phyloP scores from a whole-genome alignment of 2,329 filamentous ascomycete species.

The Coccinonectria pachysandricola region DNA sequence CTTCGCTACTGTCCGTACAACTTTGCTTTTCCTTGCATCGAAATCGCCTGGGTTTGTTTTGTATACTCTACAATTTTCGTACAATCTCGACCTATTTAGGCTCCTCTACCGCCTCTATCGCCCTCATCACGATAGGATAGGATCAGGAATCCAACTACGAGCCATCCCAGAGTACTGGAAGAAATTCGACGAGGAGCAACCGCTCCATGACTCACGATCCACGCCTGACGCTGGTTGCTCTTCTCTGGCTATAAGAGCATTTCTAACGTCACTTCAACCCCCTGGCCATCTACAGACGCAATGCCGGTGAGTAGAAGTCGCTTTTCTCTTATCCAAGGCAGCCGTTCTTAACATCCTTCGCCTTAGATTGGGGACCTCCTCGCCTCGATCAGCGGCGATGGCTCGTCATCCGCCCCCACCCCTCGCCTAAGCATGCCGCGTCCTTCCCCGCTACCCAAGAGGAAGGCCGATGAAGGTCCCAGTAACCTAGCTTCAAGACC shows the following conservation, averaged over 20 bases:
- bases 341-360: constrained; percentile 12
- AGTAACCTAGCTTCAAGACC: constrained; percentile 31
- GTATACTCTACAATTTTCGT: constrained; percentile 11
- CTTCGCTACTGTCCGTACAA: constrained; percentile 13
- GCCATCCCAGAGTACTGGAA: no score
- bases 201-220: constrained; percentile 20
- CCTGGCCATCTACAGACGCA: constrained; percentile 10
- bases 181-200: no score
- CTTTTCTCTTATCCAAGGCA: no score
- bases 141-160: constrained; percentile 3
- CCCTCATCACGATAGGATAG: constrained; percentile 9
- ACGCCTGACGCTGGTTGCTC: constrained; percentile 13
- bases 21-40: constrained; percentile 11
- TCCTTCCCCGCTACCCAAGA: constrained; percentile 32
- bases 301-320: constrained; percentile 21
- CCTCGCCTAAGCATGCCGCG: constrained; percentile 21
- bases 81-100: constrained; percentile 11
- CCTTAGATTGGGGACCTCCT: constrained; percentile 26
- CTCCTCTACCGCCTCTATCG: constrained; percentile 14
- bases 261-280: constrained; percentile 3
- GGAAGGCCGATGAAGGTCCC: constrained; percentile 46
- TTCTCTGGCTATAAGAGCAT: constrained; percentile 12
- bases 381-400: constrained; percentile 48
- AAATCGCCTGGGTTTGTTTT: constrained; percentile 15
- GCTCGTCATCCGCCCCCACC: constrained; percentile 24